Percentiles rank a stretch among this genome's conserved stretches.
phyloP scores from a whole-genome alignment of 805 yeast species.

The Millerozyma miso region DNA sequence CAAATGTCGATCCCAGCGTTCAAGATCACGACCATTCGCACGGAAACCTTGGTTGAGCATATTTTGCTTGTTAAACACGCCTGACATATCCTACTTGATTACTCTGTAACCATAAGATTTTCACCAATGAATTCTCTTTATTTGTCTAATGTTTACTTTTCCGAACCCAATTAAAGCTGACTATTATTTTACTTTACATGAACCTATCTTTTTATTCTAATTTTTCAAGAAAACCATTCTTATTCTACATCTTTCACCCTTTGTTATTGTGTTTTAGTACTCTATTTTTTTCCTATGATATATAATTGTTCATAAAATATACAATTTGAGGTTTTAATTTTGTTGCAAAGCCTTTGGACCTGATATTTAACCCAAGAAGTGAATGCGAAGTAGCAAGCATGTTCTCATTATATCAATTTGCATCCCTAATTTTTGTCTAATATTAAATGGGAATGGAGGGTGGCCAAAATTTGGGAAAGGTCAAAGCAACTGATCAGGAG shows the following conservation, averaged over 20 bases:
- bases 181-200: not conserved
- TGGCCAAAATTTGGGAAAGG: not conserved
- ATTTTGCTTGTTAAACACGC: not conserved
- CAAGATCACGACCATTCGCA: slow-evolving; percentile 40
- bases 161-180: not conserved
- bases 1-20: slow-evolving; percentile 41
- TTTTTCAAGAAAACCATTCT: not conserved
- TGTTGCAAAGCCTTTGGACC: no score
- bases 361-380: no score
- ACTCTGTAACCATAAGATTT: no score
- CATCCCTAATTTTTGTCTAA: not conserved
- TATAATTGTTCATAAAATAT: not conserved
- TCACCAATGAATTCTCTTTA: not conserved
- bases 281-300: not conserved
- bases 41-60: slow-evolving; percentile 12
- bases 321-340: no score
- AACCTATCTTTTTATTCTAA: not conserved
- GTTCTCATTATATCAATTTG: no score
- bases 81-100: no score
- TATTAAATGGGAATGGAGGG: not conserved
- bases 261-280: not conserved
- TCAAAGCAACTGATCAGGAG: not conserved
- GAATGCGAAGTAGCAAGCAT: no score
- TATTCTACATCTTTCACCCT: no score
- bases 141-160: not conserved